These are phyloP conservation scores for Termitomyces sp. DNA, from an alignment of 768 basidiomycete species.

Conservation along the genomic window DNA sequence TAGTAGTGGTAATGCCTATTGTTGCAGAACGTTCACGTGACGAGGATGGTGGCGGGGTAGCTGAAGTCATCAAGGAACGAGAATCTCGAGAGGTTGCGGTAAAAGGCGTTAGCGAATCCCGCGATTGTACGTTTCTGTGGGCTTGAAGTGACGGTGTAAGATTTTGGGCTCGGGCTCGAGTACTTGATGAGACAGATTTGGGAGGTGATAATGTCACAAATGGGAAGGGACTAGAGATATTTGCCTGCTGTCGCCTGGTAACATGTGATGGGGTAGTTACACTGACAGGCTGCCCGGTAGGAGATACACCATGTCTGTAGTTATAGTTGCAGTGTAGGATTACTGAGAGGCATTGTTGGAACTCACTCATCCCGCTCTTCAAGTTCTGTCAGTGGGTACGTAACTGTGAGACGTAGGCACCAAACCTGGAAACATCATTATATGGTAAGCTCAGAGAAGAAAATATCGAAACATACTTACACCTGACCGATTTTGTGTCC, in stretches of 20 bases:
- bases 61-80: constrained; percentile 4
- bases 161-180: neutral
- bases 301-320: neutral
- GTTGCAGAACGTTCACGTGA: constrained; percentile 11
- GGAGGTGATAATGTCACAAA: constrained; percentile 11
- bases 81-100: constrained; percentile 1
- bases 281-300: neutral
- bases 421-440: constrained; percentile 5
- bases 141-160: neutral
- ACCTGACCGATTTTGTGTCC: constrained; percentile 23
- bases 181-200: neutral
- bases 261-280: neutral
- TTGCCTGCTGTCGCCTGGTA: neutral
- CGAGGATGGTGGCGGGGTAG: neutral
- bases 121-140: neutral
- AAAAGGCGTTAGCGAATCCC: constrained; percentile 1
- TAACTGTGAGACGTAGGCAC: constrained; percentile 3
- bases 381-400: neutral
- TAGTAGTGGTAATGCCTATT: constrained; percentile 5
- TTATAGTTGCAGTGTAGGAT: neutral
- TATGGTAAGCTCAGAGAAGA: neutral
- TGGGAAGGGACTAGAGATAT: constrained; percentile 6
- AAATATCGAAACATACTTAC: constrained; percentile 8
- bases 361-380: neutral
- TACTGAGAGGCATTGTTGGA: neutral